These are phyloP conservation scores for Schizosaccharomyces versatilis DNA, from an alignment of 1,139 yeast species.

Conservation along the genomic window DNA sequence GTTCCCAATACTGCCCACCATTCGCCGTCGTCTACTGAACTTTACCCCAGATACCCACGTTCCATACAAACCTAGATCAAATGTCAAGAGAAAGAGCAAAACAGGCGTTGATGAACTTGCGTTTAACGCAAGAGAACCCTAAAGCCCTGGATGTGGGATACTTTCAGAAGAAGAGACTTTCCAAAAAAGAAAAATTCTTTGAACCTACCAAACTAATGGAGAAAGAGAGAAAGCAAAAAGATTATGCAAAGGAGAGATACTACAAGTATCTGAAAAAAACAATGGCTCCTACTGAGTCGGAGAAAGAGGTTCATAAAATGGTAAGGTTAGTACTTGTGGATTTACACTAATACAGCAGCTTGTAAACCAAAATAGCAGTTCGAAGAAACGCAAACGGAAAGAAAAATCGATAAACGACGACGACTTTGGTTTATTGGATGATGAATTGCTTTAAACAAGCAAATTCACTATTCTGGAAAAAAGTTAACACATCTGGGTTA, in stretches of 20 bases:
- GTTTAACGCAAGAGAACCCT: neutral
- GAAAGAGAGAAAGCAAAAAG: neutral
- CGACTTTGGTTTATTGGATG: neutral
- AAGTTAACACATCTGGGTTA: too few relatives aligned
- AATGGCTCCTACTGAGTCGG: neutral
- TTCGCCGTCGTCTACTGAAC: too few relatives aligned
- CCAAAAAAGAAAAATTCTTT: neutral
- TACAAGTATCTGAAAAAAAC: neutral
- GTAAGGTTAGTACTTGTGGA: neutral
- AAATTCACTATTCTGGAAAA: too few relatives aligned
- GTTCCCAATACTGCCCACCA: too few relatives aligned
- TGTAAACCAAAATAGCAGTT: neutral
- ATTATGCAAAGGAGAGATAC: neutral
- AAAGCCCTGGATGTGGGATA: neutral
- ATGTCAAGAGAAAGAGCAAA: neutral
- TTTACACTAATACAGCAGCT: neutral
- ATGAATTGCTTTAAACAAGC: neutral
- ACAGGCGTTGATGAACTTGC: neutral
- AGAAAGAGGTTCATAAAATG: neutral
- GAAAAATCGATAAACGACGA: neutral
- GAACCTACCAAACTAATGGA: neutral
- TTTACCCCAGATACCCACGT: too few relatives aligned
- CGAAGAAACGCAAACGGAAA: neutral
- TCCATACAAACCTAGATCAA: neutral
- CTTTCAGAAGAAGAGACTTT: neutral